phyloP scores from a whole-genome alignment of 192 early-diverging fungal genomes.

The Coemansia erecta region DNA sequence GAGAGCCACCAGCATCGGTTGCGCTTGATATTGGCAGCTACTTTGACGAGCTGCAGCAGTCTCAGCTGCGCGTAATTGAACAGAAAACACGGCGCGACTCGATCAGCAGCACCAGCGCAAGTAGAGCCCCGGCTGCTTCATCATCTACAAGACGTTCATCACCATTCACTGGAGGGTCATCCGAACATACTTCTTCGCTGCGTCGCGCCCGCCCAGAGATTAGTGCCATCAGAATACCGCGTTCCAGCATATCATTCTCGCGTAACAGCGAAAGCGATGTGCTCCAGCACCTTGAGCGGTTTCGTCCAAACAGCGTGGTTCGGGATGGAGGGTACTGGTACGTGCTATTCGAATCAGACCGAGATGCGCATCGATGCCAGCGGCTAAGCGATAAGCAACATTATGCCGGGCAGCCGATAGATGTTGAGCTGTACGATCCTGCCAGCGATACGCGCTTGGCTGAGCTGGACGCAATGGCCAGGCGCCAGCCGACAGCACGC shows the following conservation, averaged over 20 bases:
- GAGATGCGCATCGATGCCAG: conserved; percentile 53
- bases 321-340: conserved; percentile 48
- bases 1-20: conserved; percentile 28
- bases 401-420: conserved; percentile 36
- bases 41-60: conserved; percentile 18
- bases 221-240: conserved; percentile 37
- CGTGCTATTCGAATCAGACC: conserved; percentile 37
- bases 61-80: conserved; percentile 2
- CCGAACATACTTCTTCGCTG: background rate
- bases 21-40: conserved; percentile 25
- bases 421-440: conserved; percentile 47
- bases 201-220: background rate
- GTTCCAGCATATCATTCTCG: conserved; percentile 50
- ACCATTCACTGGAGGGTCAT: background rate
- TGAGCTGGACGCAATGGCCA: conserved; percentile 22
- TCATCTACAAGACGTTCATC: background rate
- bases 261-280: conserved; percentile 31
- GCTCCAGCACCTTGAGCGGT: conserved; percentile 36
- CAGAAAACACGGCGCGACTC: conserved; percentile 4
- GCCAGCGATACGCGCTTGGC: conserved; percentile 8
- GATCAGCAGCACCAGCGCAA: background rate
- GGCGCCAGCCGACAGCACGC: background rate
- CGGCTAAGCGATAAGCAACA: conserved; percentile 36
- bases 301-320: conserved; percentile 26
- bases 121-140: background rate